Base-by-base conservation (phyloP, 2,329 filamentous ascomycete species). In the Xylariomycetidae sp. region DNA sequence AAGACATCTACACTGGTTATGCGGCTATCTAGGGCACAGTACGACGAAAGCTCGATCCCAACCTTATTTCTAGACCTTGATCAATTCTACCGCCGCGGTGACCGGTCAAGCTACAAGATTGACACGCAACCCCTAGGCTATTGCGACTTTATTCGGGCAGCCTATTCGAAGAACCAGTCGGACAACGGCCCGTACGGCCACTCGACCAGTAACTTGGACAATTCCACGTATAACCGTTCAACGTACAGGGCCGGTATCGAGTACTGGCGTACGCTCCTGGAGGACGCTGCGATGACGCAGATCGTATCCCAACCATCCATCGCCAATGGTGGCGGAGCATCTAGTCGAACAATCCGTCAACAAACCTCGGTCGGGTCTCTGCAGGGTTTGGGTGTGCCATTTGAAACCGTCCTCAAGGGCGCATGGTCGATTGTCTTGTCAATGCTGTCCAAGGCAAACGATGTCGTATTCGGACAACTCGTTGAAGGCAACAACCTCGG, bases 371-470 rank as follows among this genome's bases (percentile, higher is more conserved):
- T 69, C 1, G 60, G 59, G 6, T 59, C 64, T 8, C 48, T 69
- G 4, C 46, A 59, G 6, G 63, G 62, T 22, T 54, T 70, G 4
- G 65, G 63, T 7, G 61, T 74, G 37, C 59, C 61, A 0, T 69
- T 71, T 23, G 68, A 72, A 37, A 67, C 69, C 0, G 62, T 78
- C 3, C 58, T 78, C 20, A 76, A 75, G 48, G 66, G 71, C 0
- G 73, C 73, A 0, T 79, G 75, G 73, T 67, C 72, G 1, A 64
- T 72, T 38, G 64, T 71, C 0, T 61, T 79, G 6, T 67, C 70
- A 0, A 68, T 63, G 16, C 52, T 76, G 8, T 66, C 70, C 0
- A 65, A 60, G 0, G 58, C 52, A 0, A 54, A 63, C 5, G 74
- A 79, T 25, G 63, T 79, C 6, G 61, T 76, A 4, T 78, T 78